Evolutionary conservation across 768 basidiomycete genomes (phyloP), one percentile per base, ranked within the genome.

Genomic region (Collybia sordida): DNA sequence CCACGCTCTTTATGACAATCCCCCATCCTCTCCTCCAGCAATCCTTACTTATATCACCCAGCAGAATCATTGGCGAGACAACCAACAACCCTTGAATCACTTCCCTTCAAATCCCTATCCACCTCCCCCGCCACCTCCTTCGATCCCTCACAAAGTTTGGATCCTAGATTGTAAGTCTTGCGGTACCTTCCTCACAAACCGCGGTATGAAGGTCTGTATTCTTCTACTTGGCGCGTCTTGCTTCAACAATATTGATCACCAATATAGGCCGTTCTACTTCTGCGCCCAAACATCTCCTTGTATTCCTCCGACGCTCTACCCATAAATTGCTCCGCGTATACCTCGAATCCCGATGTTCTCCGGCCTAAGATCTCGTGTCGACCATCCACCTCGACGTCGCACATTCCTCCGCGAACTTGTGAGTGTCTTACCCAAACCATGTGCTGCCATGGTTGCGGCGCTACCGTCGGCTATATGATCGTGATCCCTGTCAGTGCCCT

Each of bases 281-380:
- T 92, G 47, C 81, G 85, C 48, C 90, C 90, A 0, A 85, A 84
- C 49, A 85, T 93, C 59, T 81, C 90, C 38, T 80, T 93, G 39
- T 94, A 83, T 64, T 91, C 88, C 6, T 88, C 88, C 39, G 91
- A 93, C 64, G 87, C 88, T 23, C 69, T 86, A 25, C 91, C 90
- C 1, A 68, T 80, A 48, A 89, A 90, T 59, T 90, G 89, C 63
- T 88, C 88, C 3, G 81, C 83, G 11, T 84, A 80, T 57, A 71
- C 79, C 19, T 65, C 80, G 27, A 75, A 69, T 52, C 73, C 72
- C 19, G 73, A 79, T 27, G 70, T 64, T 1, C 65, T 75, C 35
- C 68, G 68, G 3, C 71, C 71, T 19, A 53, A 60, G 14, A 60
- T 70, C 6, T 62, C 69, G 28, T 71, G 69, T 67, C 69, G 67